phyloP scores from a whole-genome alignment of 305 asterid genomes.

The Fraxinus sp. region DNA sequence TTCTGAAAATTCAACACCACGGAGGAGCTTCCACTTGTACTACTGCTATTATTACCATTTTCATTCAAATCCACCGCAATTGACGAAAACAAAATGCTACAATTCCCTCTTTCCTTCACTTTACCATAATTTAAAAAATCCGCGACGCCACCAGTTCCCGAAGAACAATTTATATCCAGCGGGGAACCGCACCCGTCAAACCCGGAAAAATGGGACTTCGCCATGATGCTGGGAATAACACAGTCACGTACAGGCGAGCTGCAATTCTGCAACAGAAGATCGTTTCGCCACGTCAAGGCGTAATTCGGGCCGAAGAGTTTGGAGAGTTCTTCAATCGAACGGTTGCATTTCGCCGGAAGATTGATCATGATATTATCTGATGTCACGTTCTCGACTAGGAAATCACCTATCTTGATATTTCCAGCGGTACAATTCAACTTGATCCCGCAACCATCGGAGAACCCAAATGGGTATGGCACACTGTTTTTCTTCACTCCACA shows the following conservation, averaged over 20 bases:
- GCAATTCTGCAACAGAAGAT: constrained; percentile 59
- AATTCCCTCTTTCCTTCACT: constrained; percentile 35
- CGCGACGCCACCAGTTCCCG: constrained; percentile 22
- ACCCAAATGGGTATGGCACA: constrained; percentile 72
- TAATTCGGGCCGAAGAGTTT: constrained; percentile 38
- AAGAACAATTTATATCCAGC: constrained; percentile 45
- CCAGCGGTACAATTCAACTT: constrained; percentile 41
- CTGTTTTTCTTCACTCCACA: constrained; percentile 30
- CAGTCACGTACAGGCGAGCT: constrained; percentile 39
- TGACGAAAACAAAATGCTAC: constrained; percentile 55
- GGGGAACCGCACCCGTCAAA: constrained; percentile 29
- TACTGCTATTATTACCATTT: background rate
- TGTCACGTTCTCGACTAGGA: constrained; percentile 47
- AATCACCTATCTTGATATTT: constrained; percentile 37
- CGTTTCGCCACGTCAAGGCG: constrained; percentile 64
- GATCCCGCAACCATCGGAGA: constrained; percentile 52
- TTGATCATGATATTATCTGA: constrained; percentile 42
- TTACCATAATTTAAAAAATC: constrained; percentile 36
- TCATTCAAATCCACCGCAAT: constrained; percentile 41
- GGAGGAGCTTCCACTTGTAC: constrained; percentile 19
- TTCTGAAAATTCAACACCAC: constrained; percentile 51
- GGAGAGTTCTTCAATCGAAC: constrained; percentile 41
- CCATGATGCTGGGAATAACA: constrained; percentile 40
- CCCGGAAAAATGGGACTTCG: constrained; percentile 21
- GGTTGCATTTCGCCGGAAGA: constrained; percentile 61